phyloP scores from a whole-genome alignment of 2,329 filamentous ascomycete species.

The Fusarium falciforme region DNA sequence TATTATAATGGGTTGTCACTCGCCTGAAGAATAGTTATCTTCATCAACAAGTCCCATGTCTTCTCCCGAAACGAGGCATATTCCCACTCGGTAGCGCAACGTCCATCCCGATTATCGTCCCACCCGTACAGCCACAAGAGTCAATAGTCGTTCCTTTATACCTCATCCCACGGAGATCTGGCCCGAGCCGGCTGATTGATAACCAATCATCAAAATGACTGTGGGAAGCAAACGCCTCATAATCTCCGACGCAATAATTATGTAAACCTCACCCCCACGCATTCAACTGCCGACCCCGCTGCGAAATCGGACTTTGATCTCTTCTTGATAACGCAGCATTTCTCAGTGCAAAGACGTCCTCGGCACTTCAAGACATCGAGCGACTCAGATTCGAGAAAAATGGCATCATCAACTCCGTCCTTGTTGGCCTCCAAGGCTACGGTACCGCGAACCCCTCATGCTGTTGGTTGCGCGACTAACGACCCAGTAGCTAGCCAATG shows the following conservation, averaged over 20 bases:
- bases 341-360: not conserved
- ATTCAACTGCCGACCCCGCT: not conserved
- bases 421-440: constrained; percentile 39
- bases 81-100: not conserved
- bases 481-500: constrained; percentile 67
- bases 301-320: not conserved
- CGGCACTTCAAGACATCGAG: not conserved
- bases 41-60: not conserved
- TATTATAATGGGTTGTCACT: not conserved
- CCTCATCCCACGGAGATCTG: not conserved
- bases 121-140: not conserved
- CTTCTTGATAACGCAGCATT: not conserved
- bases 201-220: not conserved
- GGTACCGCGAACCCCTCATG: not conserved
- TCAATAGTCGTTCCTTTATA: not conserved
- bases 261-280: not conserved
- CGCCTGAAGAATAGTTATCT: not conserved
- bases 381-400: not conserved
- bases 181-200: not conserved
- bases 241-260: constrained; percentile 2
- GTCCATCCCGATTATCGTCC: not conserved
- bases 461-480: not conserved
- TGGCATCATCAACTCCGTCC: constrained; percentile 35
- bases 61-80: not conserved
- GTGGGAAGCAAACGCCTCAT: not conserved